Conservation (phyloP, 441 rosid genomes). For the Viola pubescens region DNA sequence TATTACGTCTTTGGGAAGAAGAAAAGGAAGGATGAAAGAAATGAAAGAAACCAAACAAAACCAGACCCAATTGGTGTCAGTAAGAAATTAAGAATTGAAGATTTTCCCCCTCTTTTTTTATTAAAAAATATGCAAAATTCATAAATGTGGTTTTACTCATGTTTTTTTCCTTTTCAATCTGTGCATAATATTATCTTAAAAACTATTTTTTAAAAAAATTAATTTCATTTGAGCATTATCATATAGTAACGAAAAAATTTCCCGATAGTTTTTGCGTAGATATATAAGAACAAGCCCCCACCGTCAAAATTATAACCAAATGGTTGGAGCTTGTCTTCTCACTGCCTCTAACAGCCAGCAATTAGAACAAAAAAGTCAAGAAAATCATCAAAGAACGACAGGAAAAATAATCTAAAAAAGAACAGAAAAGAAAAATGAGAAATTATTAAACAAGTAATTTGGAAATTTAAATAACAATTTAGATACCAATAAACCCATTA, state of each 20-base stretch:
- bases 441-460: background rate
- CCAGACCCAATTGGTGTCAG: background rate
- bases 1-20: conserved; percentile 10
- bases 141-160: no score
- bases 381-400: no score
- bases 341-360: no score
- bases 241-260: no score
- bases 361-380: background rate
- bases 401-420: background rate
- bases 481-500: conserved; percentile 7
- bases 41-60: background rate
- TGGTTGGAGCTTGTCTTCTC: no score
- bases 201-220: no score
- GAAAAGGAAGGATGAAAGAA: background rate
- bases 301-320: no score
- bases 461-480: background rate
- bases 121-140: background rate
- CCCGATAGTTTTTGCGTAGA: background rate
- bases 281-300: background rate
- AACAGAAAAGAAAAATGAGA: background rate
- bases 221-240: no score
- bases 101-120: background rate
- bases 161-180: no score
- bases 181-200: no score
- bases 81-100: background rate